Percentiles rank a stretch among this genome's conserved stretches.
Evolutionary conservation across 805 yeast genomes (phyloP).

Genomic region (Debaryomyces castellii): DNA sequence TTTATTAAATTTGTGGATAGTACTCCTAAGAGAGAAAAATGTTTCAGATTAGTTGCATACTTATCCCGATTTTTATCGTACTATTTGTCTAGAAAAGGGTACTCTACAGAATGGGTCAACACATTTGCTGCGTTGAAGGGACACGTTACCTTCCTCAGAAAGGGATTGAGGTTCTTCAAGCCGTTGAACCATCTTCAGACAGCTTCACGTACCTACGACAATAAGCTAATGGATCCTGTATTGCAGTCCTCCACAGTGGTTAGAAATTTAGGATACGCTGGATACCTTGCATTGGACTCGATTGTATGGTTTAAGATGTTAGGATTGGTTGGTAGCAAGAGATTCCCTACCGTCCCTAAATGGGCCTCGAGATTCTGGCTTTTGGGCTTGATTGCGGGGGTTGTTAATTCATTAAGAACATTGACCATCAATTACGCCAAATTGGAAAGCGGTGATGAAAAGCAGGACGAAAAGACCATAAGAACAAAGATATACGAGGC

Average conservation of each 20-base stretch:
- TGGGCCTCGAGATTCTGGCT: constrained; percentile 77
- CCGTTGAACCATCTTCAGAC: constrained; percentile 71
- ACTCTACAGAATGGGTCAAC: constrained; percentile 43
- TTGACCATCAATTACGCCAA: constrained; percentile 45
- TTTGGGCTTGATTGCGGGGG: constrained; percentile 61
- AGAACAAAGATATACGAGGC: constrained; percentile 47
- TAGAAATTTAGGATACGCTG: constrained; percentile 61
- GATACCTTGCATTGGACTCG: constrained; percentile 64
- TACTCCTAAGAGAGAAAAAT: constrained; percentile 76
- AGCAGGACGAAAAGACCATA: constrained; percentile 36
- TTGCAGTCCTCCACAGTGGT: constrained; percentile 51
- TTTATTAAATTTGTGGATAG: constrained; percentile 63
- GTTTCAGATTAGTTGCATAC: constrained; percentile 77
- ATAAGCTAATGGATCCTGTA: constrained; percentile 65
- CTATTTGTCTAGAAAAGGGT: constrained; percentile 58
- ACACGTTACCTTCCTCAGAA: constrained; percentile 70
- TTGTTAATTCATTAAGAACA: constrained; percentile 57
- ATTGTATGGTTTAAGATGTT: constrained; percentile 59
- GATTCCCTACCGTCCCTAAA: constrained; percentile 50
- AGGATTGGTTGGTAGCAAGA: constrained; percentile 51
- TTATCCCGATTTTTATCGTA: constrained; percentile 70
- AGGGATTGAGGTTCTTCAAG: constrained; percentile 80
- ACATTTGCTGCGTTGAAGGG: constrained; percentile 56
- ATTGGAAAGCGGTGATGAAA: constrained; percentile 22
- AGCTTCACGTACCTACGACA: constrained; percentile 66